Evolutionary conservation across 2,329 filamentous ascomycete species (phyloP).

Genomic region (Rosellinia necatrix): DNA sequence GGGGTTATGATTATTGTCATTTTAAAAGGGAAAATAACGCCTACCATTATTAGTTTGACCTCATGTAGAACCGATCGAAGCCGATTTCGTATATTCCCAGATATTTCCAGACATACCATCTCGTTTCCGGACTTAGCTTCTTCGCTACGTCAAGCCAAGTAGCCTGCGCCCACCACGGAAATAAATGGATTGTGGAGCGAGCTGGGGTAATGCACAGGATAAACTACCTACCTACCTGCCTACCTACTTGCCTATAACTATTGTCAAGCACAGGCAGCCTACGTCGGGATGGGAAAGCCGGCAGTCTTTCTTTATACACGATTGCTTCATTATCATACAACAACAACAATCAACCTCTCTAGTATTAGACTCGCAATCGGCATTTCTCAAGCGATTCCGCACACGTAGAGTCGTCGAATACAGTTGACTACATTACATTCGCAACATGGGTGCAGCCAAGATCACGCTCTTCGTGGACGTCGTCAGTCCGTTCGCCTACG

Average conservation of each 20-base stretch:
- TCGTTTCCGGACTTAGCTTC: no score
- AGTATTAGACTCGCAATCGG: no score
- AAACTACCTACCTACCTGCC: not conserved
- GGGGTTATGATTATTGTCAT: not conserved
- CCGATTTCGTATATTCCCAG: not conserved
- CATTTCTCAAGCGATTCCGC: not conserved
- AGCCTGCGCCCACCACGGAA: not conserved
- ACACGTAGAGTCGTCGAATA: not conserved
- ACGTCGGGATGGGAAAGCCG: no score
- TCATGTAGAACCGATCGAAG: slow-evolving; percentile 9
- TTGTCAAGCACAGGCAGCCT: no score
- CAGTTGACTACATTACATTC: not conserved
- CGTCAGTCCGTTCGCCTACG: slow-evolving; percentile 48
- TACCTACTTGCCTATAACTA: no score
- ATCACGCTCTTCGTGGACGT: slow-evolving; percentile 48
- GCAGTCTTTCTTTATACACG: no score
- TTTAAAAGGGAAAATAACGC: not conserved
- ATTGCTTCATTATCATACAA: no score
- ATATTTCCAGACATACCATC: not conserved
- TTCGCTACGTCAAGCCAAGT: no score
- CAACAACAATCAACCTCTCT: not conserved
- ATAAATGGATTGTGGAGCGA: not conserved
- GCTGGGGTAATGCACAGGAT: not conserved
- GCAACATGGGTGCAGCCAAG: slow-evolving; percentile 32
- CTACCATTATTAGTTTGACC: not conserved